Evolutionary conservation across 2,329 filamentous ascomycete species (phyloP).

Genomic region (Elsinoe arachidis): DNA sequence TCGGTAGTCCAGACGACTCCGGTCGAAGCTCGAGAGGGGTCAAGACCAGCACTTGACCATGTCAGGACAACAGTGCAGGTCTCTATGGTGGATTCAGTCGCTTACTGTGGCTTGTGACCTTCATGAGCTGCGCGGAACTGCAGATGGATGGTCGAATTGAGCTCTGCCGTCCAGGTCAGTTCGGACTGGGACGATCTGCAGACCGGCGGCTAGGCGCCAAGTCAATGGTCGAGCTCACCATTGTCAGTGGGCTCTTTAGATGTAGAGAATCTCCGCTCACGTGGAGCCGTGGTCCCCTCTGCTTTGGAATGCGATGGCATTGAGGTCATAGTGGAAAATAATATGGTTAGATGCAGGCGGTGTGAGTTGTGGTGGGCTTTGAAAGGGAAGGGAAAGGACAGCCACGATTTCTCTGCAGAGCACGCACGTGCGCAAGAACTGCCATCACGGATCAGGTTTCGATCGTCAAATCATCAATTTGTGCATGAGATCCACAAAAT

Average conservation of each 20-base stretch:
- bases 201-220: slow-evolving; percentile 11
- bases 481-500: too few relatives aligned
- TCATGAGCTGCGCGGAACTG: slow-evolving; percentile 87
- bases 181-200: background rate
- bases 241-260: slow-evolving; percentile 38
- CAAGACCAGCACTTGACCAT: slow-evolving; percentile 85
- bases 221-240: slow-evolving; percentile 27
- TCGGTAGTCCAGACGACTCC: slow-evolving; percentile 92
- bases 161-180: slow-evolving; percentile 47
- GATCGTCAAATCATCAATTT: too few relatives aligned
- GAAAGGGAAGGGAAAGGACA: too few relatives aligned
- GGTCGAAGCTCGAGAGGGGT: slow-evolving; percentile 78
- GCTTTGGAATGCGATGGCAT: background rate
- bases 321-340: background rate
- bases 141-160: slow-evolving; percentile 72
- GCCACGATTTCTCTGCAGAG: too few relatives aligned
- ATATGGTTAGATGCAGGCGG: background rate
- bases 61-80: slow-evolving; percentile 25
- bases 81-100: slow-evolving; percentile 57
- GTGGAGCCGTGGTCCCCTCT: background rate
- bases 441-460: too few relatives aligned
- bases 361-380: background rate
- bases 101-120: slow-evolving; percentile 54
- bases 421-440: too few relatives aligned
- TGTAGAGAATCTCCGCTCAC: slow-evolving; percentile 32